A percentile compares a stretch with the other conserved stretches of the same genome.
Conservation (phyloP, 2,329 filamentous ascomycete genomes). For the Rhytidhysteron rufulum region DNA sequence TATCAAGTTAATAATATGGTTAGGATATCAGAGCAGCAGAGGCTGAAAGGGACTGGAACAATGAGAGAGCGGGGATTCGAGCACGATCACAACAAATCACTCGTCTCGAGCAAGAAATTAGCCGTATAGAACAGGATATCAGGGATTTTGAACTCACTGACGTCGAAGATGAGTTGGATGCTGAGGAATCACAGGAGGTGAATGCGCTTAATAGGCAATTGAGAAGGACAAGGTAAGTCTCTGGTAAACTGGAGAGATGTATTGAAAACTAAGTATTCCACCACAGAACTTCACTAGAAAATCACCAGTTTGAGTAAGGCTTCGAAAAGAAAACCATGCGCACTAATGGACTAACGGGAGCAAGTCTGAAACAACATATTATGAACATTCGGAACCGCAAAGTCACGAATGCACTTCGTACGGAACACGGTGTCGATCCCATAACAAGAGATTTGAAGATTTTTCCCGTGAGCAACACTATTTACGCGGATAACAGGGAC, state of each 20-base stretch:
- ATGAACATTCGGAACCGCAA: slow-evolving; percentile 38
- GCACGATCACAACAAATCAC: not conserved
- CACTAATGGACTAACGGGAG: not conserved
- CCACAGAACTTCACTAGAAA: too few relatives aligned
- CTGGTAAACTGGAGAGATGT: not conserved
- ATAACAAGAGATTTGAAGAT: slow-evolving; percentile 24
- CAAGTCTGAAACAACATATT: slow-evolving; percentile 32
- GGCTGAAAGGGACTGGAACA: not conserved
- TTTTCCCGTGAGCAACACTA: slow-evolving; percentile 46
- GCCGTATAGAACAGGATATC: not conserved
- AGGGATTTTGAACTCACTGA: not conserved
- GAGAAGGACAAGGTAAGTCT: slow-evolving; percentile 7
- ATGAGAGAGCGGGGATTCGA: not conserved
- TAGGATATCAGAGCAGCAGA: not conserved
- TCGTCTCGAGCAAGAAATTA: not conserved
- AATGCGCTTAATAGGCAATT: slow-evolving; percentile 8
- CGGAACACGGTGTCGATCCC: slow-evolving; percentile 24
- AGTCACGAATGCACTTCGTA: slow-evolving; percentile 25
- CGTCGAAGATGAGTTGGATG: not conserved
- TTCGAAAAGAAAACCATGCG: not conserved
- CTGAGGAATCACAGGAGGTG: slow-evolving; percentile 22
- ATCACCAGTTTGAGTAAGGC: slow-evolving; percentile 15
- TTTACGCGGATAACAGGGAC: slow-evolving; percentile 40
- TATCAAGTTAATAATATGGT: not conserved
- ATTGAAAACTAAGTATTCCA: too few relatives aligned